Conservation (phyloP, 2,329 filamentous ascomycete genomes). For the Aureobasidium pullulans region DNA sequence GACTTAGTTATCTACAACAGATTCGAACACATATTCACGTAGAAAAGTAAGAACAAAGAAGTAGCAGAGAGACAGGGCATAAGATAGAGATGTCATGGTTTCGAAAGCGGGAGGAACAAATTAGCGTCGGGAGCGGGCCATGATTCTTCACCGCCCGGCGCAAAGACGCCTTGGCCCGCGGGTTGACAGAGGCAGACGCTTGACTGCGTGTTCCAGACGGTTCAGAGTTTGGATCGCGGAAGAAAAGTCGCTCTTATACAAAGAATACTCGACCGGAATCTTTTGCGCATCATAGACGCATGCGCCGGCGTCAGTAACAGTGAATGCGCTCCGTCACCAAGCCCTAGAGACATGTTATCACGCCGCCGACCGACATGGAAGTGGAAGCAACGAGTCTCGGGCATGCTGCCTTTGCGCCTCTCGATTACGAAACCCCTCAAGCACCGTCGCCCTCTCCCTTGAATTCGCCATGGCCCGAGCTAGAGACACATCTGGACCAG, state of each 20-base stretch:
- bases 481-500: not conserved
- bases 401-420: constrained; percentile 12
- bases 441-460: constrained; percentile 8
- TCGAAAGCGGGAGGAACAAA: not conserved
- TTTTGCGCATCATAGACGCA: constrained; percentile 4
- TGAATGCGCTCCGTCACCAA: constrained; percentile 7
- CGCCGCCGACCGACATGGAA: constrained; percentile 13
- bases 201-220: not conserved
- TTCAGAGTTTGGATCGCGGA: constrained; percentile 8
- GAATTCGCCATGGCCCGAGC: constrained; percentile 11
- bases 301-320: not conserved
- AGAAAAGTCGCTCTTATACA: constrained; percentile 1
- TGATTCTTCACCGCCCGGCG: constrained; percentile 7
- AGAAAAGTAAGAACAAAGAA: too few relatives aligned
- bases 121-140: not conserved
- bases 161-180: not conserved
- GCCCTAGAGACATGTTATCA: constrained; percentile 13
- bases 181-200: not conserved
- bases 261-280: not conserved
- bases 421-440: constrained; percentile 2
- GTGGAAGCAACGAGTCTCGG: constrained; percentile 13
- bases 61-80: not conserved
- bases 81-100: not conserved
- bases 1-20: too few relatives aligned
- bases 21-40: too few relatives aligned